phyloP scores from a whole-genome alignment of 2,329 filamentous ascomycete species.

The Penicillium sp. region DNA sequence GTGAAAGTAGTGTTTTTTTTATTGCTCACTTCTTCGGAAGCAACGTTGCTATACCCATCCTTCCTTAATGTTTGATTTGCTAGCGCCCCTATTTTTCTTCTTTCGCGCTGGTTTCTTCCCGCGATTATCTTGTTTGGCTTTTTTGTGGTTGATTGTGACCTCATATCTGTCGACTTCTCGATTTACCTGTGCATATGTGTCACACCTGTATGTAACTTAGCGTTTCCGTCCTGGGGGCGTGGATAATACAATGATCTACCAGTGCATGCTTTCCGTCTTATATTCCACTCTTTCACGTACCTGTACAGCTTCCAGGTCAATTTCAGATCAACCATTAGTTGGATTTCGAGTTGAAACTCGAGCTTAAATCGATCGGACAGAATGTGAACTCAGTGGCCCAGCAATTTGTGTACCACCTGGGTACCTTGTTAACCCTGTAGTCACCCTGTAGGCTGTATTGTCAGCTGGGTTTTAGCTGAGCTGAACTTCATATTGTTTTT shows the following conservation, averaged over 20 bases:
- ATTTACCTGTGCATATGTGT: constrained; percentile 19
- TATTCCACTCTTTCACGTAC: not conserved
- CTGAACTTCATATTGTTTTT: not conserved
- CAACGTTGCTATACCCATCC: constrained; percentile 33
- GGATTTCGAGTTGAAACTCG: too few species aligned
- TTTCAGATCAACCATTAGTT: not conserved
- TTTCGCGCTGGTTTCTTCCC: constrained; percentile 17
- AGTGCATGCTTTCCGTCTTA: not conserved
- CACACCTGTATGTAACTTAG: constrained; percentile 18
- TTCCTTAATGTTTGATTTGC: constrained; percentile 32
- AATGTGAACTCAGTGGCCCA: not conserved
- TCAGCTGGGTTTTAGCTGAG: not conserved
- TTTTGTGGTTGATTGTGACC: constrained; percentile 8
- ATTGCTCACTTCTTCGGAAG: constrained; percentile 29
- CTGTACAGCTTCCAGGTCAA: not conserved
- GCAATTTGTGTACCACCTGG: not conserved
- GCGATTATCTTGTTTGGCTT: constrained; percentile 1
- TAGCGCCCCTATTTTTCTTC: constrained; percentile 19
- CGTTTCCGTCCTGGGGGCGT: constrained; percentile 17
- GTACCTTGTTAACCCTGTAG: not conserved
- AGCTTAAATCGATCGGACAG: not conserved
- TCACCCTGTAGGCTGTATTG: not conserved
- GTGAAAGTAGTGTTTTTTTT: constrained; percentile 13
- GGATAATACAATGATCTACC: constrained; percentile 19
- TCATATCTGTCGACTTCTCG: constrained; percentile 5